Conservation (phyloP, 257 asterid species). For the Paraleonurus japonicus region DNA sequence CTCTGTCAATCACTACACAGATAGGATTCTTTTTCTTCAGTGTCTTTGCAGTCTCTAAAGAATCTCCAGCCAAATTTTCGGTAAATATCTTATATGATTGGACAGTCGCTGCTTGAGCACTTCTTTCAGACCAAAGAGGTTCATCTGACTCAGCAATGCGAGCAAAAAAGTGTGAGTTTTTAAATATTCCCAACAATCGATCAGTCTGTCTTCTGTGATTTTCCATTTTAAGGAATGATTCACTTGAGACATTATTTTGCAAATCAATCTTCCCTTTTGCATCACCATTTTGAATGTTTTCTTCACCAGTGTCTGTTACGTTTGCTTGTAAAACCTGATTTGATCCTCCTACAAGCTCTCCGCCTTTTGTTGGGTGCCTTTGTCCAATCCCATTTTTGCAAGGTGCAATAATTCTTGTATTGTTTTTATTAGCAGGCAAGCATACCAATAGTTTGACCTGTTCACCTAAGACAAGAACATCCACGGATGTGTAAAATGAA, state of each 20-base stretch:
- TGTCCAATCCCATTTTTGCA: constrained; percentile 59
- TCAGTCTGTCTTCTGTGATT: constrained; percentile 69
- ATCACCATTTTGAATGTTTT: constrained; percentile 38
- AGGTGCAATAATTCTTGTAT: constrained; percentile 70
- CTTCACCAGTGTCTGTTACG: constrained; percentile 33
- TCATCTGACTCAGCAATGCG: constrained; percentile 79
- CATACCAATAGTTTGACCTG: constrained; percentile 73
- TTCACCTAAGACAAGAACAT: constrained; percentile 54
- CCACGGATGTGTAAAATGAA: constrained; percentile 21
- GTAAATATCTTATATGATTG: constrained; percentile 38
- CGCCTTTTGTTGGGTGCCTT: constrained; percentile 44
- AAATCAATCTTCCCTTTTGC: constrained; percentile 36
- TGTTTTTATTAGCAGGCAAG: constrained; percentile 70
- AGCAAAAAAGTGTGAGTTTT: constrained; percentile 78
- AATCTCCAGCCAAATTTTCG: constrained; percentile 38
- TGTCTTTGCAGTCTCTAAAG: constrained; percentile 36
- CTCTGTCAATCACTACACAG: constrained; percentile 71
- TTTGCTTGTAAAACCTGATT: constrained; percentile 31
- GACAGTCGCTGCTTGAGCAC: constrained; percentile 36
- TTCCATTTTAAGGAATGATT: constrained; percentile 72
- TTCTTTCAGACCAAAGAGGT: constrained; percentile 86
- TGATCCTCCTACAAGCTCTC: constrained; percentile 33
- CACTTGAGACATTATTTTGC: constrained; percentile 54
- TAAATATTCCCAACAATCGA: constrained; percentile 56
- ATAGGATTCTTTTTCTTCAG: constrained; percentile 36